Percentiles rank a stretch among this genome's conserved stretches.
Evolutionary conservation across 2,329 filamentous ascomycete genomes (phyloP).

Genomic region (Cladosporium sp.): DNA sequence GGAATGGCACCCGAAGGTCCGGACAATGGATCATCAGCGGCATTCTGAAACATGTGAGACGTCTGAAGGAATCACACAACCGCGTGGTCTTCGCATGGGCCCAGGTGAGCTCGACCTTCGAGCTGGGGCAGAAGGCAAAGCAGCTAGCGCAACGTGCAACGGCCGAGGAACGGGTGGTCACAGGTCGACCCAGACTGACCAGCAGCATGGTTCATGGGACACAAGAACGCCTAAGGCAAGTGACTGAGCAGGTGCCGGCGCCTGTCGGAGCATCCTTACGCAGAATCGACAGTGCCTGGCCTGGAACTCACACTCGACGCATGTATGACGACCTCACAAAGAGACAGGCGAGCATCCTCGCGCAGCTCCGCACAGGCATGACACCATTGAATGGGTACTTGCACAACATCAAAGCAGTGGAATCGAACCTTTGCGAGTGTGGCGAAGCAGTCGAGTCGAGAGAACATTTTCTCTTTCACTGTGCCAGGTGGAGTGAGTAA

Average conservation of each 20-base stretch:
- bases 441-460: constrained; percentile 11
- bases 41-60: neutral
- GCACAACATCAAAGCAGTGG: constrained; percentile 15
- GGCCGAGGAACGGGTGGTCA: neutral
- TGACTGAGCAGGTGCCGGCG: neutral
- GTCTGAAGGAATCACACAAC: neutral
- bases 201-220: neutral
- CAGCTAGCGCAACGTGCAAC: constrained; percentile 1
- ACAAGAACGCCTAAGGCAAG: neutral
- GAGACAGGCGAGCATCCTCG: constrained; percentile 3
- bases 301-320: constrained; percentile 1
- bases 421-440: constrained; percentile 3
- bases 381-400: constrained; percentile 8
- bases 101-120: neutral
- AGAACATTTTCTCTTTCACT: constrained; percentile 13
- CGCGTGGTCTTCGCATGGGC: constrained; percentile 1
- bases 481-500: constrained; percentile 2
- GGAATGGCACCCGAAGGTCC: neutral
- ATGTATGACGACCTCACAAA: constrained; percentile 5
- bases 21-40: neutral
- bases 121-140: constrained; percentile 1
- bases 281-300: constrained; percentile 7
- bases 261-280: neutral
- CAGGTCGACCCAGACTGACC: neutral
- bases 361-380: neutral